phyloP scores from a whole-genome alignment of 768 basidiomycete genomes.

The Psilocybe tampanensis region DNA sequence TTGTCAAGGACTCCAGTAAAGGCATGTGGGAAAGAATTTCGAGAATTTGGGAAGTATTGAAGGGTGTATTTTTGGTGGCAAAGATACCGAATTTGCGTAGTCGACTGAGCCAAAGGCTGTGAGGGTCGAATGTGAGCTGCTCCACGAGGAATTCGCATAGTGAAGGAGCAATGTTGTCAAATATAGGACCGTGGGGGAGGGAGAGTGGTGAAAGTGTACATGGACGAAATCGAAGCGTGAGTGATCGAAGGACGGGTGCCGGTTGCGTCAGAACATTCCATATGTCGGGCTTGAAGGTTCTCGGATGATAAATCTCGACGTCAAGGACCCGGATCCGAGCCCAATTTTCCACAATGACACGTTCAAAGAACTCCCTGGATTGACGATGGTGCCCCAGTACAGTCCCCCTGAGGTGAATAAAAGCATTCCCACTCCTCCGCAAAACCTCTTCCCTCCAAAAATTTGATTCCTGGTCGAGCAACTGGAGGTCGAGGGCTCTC shows the following conservation, averaged over 20 bases:
- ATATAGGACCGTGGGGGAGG: neutral
- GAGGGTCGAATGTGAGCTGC: neutral
- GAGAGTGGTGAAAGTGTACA: neutral
- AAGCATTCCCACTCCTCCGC: neutral
- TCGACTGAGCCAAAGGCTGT: neutral
- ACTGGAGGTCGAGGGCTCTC: neutral
- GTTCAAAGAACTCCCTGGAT: neutral
- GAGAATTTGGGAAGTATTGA: neutral
- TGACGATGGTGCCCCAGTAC: neutral
- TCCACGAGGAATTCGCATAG: neutral
- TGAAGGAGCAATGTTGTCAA: neutral
- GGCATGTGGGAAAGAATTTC: neutral
- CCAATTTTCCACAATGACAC: neutral
- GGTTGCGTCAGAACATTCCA: neutral
- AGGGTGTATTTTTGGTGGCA: neutral
- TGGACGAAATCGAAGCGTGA: neutral
- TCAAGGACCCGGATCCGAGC: neutral
- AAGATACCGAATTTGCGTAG: neutral
- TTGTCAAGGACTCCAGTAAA: neutral
- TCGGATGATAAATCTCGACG: neutral
- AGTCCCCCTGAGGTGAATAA: neutral
- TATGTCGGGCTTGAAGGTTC: neutral
- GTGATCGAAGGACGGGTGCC: neutral
- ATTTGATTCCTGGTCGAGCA: neutral
- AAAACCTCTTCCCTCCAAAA: slow-evolving; percentile 1